Evolutionary conservation across 208 protist species (phyloP).

Genomic region (Leishmania guyanensis): DNA sequence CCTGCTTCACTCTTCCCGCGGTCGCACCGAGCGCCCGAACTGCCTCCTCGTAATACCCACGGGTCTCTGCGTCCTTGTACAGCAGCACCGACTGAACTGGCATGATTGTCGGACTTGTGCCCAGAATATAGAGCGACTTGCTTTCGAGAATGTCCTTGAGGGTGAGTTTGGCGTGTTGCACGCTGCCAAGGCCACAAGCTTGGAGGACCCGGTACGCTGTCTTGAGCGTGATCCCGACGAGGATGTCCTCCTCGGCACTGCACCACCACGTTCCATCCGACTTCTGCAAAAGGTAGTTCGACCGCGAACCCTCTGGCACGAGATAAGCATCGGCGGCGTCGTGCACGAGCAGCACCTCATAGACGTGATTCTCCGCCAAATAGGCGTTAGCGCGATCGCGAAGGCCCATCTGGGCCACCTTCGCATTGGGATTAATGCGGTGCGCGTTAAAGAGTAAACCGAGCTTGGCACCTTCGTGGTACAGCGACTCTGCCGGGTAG

Average conservation of each 20-base stretch:
- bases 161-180: constrained; percentile 55
- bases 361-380: constrained; percentile 36
- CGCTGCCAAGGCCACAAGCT: constrained; percentile 32
- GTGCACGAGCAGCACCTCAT: constrained; percentile 74
- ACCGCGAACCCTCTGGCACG: constrained; percentile 82
- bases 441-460: constrained; percentile 69
- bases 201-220: constrained; percentile 37
- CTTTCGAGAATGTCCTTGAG: constrained; percentile 58
- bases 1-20: neutral
- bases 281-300: constrained; percentile 76
- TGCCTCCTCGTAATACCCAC: constrained; percentile 37
- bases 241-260: constrained; percentile 70
- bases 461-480: constrained; percentile 52
- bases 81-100: constrained; percentile 66
- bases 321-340: constrained; percentile 47
- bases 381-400: constrained; percentile 52
- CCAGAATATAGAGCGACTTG: constrained; percentile 64
- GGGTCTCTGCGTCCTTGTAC: constrained; percentile 49
- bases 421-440: constrained; percentile 68
- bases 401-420: constrained; percentile 63
- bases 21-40: constrained; percentile 18
- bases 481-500: constrained; percentile 72
- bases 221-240: constrained; percentile 74
- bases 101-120: constrained; percentile 74
- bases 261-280: constrained; percentile 49